These are phyloP conservation scores for Aspergillus quadricinctus DNA, from an alignment of 2,329 filamentous ascomycete genomes.

Conservation along the genomic window DNA sequence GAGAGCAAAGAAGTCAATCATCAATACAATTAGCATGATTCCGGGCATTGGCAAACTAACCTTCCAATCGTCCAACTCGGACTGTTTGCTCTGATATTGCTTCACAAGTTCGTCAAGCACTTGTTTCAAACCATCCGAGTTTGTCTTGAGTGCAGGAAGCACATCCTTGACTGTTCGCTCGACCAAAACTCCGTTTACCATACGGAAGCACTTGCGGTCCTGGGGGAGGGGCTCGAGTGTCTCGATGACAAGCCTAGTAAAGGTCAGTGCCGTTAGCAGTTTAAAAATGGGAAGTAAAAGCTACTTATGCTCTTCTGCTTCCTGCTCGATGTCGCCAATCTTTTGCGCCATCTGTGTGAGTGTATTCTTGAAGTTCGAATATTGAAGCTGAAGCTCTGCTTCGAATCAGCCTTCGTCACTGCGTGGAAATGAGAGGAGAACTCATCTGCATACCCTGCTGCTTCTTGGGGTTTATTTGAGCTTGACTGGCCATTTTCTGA, in stretches of 20 bases:
- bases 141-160: constrained; percentile 83
- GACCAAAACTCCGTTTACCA: constrained; percentile 95
- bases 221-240: constrained; percentile 76
- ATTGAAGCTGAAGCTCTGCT: constrained; percentile 47
- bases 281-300: not conserved
- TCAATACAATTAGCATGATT: too few species aligned
- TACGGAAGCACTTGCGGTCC: constrained; percentile 94
- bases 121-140: constrained; percentile 89
- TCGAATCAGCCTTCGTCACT: constrained; percentile 7
- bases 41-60: constrained; percentile 47
- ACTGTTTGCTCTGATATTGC: constrained; percentile 92
- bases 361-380: constrained; percentile 58
- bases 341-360: constrained; percentile 92
- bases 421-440: not conserved
- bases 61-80: constrained; percentile 98
- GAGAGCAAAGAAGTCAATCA: constrained; percentile 2
- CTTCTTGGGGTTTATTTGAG: constrained; percentile 39
- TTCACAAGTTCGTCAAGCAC: constrained; percentile 92
- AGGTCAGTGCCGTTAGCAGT: constrained; percentile 14
- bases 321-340: constrained; percentile 96
- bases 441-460: constrained; percentile 41
- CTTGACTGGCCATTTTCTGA: constrained; percentile 36
- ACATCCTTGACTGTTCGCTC: constrained; percentile 94
- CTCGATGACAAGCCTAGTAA: constrained; percentile 78
- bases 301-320: constrained; percentile 98